Evolutionary conservation across 2,329 filamentous ascomycete genomes (phyloP), one percentile per base, ranked within the genome.

Genomic region (Aspergillus viridinutans): DNA sequence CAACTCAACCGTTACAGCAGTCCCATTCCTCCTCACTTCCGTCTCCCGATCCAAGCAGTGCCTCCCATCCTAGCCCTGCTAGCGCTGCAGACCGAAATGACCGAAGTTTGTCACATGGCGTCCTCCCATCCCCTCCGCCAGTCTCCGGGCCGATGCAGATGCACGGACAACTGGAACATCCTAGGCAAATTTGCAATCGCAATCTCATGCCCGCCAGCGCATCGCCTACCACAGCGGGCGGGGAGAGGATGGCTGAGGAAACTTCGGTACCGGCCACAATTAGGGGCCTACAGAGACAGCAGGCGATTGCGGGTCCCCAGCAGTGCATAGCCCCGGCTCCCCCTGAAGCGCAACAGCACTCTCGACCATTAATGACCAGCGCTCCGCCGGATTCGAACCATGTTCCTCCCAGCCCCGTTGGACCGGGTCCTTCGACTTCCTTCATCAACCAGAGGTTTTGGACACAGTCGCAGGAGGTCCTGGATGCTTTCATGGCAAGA

Each of bases 101-200:
- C 26, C 52, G 43, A n/a, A 38, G 32, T 42, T 49, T 49, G 43
- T 52, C 28, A 29, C 45, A 23, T 54, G 43, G 49, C 82, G 21
- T 78, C 88, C 51, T 61, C 83, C 85, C 6, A 87, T 87, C 14
- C 85, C 86, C 32, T 81, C 85, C 53, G 5, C 43, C 43, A 35
- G 45, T 45, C 12, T 17, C 29, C 7, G 20, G 12, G 81, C 83
- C 10, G 88, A 84, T 67, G 83, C 88, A 61, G 84, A 86, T 67
- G 77, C 60, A 64, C 66, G 61, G 55, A 20, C 50, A 49, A 14
- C 25, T 7, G 35, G 20, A 32, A 17, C 17, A 43, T 23, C 35
- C 45, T 7, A 23, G 21, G 26, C 43, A 25, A 38, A 17, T 25
- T 12, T 5, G 32, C 21, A 8, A 35, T 8, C n/a, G 45, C 21